Evolutionary conservation across 2,329 filamentous ascomycete genomes (phyloP).

Genomic region (Arthrobotrys musiformis): DNA sequence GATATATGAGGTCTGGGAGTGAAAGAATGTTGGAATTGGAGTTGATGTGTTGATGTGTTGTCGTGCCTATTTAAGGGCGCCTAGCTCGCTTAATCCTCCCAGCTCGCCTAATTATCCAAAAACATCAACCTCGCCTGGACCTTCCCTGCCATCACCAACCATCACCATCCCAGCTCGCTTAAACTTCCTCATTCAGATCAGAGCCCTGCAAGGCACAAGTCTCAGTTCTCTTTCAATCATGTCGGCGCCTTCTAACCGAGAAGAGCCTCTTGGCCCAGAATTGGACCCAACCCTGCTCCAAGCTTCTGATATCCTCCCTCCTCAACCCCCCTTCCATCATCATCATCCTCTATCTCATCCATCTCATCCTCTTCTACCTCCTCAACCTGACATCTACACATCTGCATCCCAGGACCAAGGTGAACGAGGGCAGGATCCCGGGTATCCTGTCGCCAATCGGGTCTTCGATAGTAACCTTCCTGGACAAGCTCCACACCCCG

Average conservation of each 20-base stretch:
- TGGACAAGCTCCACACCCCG: neutral
- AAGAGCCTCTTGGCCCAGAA: neutral
- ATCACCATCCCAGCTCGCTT: neutral
- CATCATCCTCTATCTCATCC: neutral
- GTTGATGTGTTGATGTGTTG: too few relatives aligned
- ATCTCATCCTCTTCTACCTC: neutral
- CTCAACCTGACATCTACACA: neutral
- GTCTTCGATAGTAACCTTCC: neutral
- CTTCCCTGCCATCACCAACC: neutral
- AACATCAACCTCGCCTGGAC: constrained; percentile 5
- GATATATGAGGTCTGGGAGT: too few relatives aligned
- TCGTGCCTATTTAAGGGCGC: neutral
- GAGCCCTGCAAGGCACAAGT: constrained; percentile 6
- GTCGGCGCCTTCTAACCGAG: constrained; percentile 20
- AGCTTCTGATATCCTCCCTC: neutral
- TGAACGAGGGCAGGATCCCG: neutral
- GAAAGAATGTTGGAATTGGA: too few relatives aligned
- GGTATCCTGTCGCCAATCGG: neutral
- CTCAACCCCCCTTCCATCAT: neutral
- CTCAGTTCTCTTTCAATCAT: neutral
- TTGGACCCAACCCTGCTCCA: neutral
- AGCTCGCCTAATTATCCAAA: neutral
- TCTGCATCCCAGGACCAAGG: neutral
- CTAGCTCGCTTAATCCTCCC: neutral
- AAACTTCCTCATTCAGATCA: constrained; percentile 12